These are phyloP conservation scores for Sanguinoderma infundibulare DNA, from an alignment of 1,284 basidiomycete species.

Conservation along the genomic window DNA sequence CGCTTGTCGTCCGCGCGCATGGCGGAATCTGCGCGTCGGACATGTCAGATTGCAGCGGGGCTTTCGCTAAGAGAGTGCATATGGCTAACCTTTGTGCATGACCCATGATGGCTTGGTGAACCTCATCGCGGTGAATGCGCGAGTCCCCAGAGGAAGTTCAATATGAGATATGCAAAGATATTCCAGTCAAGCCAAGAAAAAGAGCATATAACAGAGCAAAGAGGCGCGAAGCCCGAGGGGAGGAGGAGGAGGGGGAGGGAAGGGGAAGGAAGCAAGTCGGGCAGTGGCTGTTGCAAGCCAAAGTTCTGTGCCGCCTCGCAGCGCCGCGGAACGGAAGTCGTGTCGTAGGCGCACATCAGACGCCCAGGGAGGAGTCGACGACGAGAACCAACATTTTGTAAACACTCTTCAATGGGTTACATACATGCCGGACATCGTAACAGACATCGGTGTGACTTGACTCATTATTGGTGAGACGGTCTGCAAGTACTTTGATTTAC, in stretches of 20 bases:
- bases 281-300: neutral
- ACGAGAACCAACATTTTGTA: no score
- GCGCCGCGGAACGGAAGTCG: no score
- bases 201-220: neutral
- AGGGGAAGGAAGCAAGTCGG: neutral
- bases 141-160: neutral
- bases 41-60: neutral
- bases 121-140: slow-evolving; percentile 47
- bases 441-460: no score
- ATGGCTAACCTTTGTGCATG: slow-evolving; percentile 57
- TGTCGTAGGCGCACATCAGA: no score
- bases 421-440: no score
- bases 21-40: slow-evolving; percentile 25
- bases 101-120: slow-evolving; percentile 84
- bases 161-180: neutral
- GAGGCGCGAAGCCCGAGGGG: neutral
- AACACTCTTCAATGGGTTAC: no score
- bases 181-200: neutral
- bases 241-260: neutral
- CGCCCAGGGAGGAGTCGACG: no score
- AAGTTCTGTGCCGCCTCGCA: no score
- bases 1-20: slow-evolving; percentile 55
- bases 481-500: no score
- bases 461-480: no score
- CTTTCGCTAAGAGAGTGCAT: neutral